Percentiles rank a stretch among this genome's conserved stretches.
Conservation (phyloP, 768 basidiomycete species). For the Mycena capillaripes region DNA sequence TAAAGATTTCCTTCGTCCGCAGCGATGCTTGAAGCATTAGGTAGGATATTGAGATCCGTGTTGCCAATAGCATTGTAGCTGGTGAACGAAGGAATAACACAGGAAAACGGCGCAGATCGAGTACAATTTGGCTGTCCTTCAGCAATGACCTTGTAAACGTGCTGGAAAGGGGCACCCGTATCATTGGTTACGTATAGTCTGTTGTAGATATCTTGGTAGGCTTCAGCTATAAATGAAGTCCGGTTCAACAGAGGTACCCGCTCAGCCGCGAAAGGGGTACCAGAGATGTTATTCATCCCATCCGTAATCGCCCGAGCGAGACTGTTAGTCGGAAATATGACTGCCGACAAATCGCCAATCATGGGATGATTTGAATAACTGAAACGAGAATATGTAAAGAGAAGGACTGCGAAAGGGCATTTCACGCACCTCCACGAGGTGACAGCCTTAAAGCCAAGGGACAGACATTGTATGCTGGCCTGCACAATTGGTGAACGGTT, state of each 20-base stretch:
- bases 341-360: not conserved
- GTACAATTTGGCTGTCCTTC: not conserved
- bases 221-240: not conserved
- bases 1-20: conserved; percentile 22
- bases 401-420: not conserved
- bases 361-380: not conserved
- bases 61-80: conserved; percentile 30
- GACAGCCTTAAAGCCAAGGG: not conserved
- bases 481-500: not conserved
- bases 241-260: not conserved
- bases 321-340: not conserved
- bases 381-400: not conserved
- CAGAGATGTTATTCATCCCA: not conserved
- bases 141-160: not conserved
- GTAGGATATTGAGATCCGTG: conserved; percentile 26
- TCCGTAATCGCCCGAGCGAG: not conserved
- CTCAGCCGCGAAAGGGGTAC: not conserved
- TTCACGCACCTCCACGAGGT: not conserved
- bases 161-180: not conserved
- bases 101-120: not conserved
- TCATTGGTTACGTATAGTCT: not conserved
- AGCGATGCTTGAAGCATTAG: not conserved
- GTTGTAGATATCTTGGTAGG: not conserved
- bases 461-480: not conserved
- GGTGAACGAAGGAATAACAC: conserved; percentile 6